Percentiles rank a stretch among this genome's conserved stretches.
phyloP scores from a whole-genome alignment of 768 basidiomycete species.

The Suillus occidentalis region DNA sequence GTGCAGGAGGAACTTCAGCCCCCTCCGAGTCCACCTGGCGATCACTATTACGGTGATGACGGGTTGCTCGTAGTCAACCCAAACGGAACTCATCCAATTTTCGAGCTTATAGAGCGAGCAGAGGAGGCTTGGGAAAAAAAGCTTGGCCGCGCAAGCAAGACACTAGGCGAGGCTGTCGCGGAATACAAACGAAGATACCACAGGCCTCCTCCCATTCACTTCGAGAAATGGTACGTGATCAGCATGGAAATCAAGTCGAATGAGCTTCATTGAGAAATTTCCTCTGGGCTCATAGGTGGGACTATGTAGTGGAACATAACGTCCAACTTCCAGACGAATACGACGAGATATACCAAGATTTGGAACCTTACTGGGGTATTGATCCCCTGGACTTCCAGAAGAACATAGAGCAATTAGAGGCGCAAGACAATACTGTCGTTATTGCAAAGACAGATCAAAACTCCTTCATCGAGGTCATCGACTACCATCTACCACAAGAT shows the following conservation, averaged over 20 bases:
- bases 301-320: constrained; percentile 38
- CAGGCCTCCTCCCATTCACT: constrained; percentile 39
- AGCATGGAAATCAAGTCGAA: too few species aligned
- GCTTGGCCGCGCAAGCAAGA: constrained; percentile 34
- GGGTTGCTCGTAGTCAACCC: constrained; percentile 37
- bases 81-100: constrained; percentile 43
- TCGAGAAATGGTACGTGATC: constrained; percentile 41
- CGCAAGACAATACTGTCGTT: constrained; percentile 13
- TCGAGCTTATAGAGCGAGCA: constrained; percentile 39
- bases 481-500: constrained; percentile 12
- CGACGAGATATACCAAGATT: constrained; percentile 41
- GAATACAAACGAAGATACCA: constrained; percentile 39
- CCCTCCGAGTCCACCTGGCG: background rate
- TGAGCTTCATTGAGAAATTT: background rate
- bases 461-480: constrained; percentile 17
- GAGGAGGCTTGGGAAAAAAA: constrained; percentile 39
- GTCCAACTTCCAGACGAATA: constrained; percentile 48
- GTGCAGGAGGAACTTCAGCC: background rate
- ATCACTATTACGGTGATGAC: constrained; percentile 25
- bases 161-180: constrained; percentile 35
- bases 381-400: constrained; percentile 27
- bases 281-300: constrained; percentile 34
- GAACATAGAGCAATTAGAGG: constrained; percentile 24
- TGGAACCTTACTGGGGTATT: constrained; percentile 40
- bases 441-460: constrained; percentile 20